Base-by-base conservation (phyloP, 2,329 filamentous ascomycete species). In the Penicillium sumatraense region DNA sequence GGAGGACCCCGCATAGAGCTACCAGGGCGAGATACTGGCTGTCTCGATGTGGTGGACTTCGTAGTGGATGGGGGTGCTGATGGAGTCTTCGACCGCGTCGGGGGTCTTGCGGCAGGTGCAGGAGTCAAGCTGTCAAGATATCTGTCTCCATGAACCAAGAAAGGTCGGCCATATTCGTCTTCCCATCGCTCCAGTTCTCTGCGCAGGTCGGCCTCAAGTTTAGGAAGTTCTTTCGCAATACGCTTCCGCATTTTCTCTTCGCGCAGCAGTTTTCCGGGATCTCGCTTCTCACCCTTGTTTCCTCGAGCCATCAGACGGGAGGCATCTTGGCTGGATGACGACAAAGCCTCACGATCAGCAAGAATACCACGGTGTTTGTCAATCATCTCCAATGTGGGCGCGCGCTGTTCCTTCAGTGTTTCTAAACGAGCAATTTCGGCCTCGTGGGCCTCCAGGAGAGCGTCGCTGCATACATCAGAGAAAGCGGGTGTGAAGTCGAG, bases 221-320 rank as follows among this genome's bases (percentile, higher is more conserved):
- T 98, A 53, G 95, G 95, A 26, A 99, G 80, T 70, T 99, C 95
- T 75, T 98, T 99, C 23, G 93, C 85, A 59, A 99, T 97, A 54
- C 93, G 85, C 84, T 99, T 99, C 57, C 95, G 87, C 91, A 96
- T 96, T 83, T 98, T 99, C 78, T 99, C 95, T 71, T 99, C 95
- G 26, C 95, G 85, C 49, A 99, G 81, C 14, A 99, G 82, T 76
- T 96, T 95, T 48, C 92, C 93, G 2, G 95, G 95, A 70, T 99
- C 95, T 60, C 96, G 90, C 75, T 88, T 91, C 78, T 98, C 93
- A 51, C 93, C 93, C 78, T 96, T 96, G 63, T 91, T 88, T 2
- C 93, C 93, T 57, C 93, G 91, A 66, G 87, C 86, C 88, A 98
- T 92, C 26, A 99, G 81, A 41, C 95, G 88, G 6, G 93, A 97